Evolutionary conservation across 2,329 filamentous ascomycete species (phyloP).

Genomic region (Colletotrichum orbiculare): DNA sequence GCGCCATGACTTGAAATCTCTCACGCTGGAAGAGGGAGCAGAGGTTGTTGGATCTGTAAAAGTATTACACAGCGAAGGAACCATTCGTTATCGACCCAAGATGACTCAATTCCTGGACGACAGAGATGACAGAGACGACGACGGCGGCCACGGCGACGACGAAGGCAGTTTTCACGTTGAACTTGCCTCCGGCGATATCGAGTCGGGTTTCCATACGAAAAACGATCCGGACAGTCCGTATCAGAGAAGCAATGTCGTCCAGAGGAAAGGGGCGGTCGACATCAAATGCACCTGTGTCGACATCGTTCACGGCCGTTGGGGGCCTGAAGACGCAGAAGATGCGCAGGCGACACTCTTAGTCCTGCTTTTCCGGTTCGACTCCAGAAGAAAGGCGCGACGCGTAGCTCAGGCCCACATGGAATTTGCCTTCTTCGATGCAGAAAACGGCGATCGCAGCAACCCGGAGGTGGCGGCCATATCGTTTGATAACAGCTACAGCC

Average conservation of each 20-base stretch:
- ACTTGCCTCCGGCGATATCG: constrained; percentile 8
- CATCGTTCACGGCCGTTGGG: constrained; percentile 41
- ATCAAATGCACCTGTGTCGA: constrained; percentile 42
- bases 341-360: constrained; percentile 40
- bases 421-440: constrained; percentile 38
- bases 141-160: background rate
- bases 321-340: constrained; percentile 33
- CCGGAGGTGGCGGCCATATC: constrained; percentile 39
- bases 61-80: too few species aligned
- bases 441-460: constrained; percentile 1
- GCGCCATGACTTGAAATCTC: too few species aligned
- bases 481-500: constrained; percentile 32
- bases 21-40: too few species aligned
- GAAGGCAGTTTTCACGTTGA: constrained; percentile 5
- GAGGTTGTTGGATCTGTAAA: too few species aligned
- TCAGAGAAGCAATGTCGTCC: constrained; percentile 39
- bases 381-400: constrained; percentile 39
- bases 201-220: constrained; percentile 39
- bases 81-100: too few species aligned
- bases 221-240: constrained; percentile 40
- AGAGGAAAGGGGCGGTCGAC: constrained; percentile 41
- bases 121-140: constrained; percentile 8
- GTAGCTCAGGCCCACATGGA: constrained; percentile 39
- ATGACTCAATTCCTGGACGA: background rate
- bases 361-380: constrained; percentile 42